phyloP scores from a whole-genome alignment of 1,284 basidiomycete genomes.

The Trametes versicolor region DNA sequence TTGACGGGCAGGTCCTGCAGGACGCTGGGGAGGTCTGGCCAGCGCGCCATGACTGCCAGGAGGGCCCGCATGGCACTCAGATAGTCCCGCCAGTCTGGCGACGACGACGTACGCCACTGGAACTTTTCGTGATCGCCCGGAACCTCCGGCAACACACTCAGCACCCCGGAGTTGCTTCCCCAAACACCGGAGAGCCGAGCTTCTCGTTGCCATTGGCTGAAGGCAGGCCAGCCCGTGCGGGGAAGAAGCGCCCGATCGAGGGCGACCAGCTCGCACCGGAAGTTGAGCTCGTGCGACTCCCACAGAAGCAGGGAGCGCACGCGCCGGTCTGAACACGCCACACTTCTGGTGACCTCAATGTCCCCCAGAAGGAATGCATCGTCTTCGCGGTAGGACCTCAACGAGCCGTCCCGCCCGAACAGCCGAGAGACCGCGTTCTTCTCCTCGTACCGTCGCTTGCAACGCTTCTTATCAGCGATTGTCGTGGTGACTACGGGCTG shows the following conservation, averaged over 20 bases:
- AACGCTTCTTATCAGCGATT: background rate
- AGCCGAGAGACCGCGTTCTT: background rate
- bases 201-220: constrained; percentile 3
- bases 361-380: background rate
- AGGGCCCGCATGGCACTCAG: background rate
- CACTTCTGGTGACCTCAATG: background rate
- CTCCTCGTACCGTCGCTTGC: background rate
- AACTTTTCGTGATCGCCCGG: background rate
- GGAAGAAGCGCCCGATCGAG: background rate
- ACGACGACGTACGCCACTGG: background rate
- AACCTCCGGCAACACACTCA: background rate
- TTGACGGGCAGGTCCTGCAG: background rate
- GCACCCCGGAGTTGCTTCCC: background rate
- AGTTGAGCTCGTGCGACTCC: constrained; percentile 7
- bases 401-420: background rate
- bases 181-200: background rate
- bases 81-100: background rate
- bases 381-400: background rate
- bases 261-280: background rate
- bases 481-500: background rate
- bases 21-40: background rate
- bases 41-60: background rate
- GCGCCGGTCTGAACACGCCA: background rate
- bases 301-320: background rate
- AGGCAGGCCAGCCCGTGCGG: background rate